A percentile compares a stretch with the other conserved stretches of the same genome.
These are phyloP conservation scores for Mucor lusitanicus DNA, from an alignment of 371 early-diverging fungal species.

Conservation along the genomic window DNA sequence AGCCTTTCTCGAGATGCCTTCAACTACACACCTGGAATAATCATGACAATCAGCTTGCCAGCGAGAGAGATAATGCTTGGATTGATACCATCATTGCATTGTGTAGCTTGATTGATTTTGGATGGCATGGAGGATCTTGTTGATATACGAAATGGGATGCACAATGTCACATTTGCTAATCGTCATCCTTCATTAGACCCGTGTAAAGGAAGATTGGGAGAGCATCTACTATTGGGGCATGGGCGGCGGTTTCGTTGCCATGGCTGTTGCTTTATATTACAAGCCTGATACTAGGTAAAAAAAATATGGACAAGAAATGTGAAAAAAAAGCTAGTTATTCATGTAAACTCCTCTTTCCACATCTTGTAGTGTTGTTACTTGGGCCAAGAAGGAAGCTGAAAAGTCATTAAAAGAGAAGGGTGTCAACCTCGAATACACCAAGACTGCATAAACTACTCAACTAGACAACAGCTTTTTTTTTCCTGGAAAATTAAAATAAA, in stretches of 20 bases:
- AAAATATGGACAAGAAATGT: background rate
- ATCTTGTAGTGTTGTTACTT: slow-evolving; percentile 40
- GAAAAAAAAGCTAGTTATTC: too few relatives aligned
- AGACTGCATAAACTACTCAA: slow-evolving; percentile 18
- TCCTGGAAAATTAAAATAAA: background rate
- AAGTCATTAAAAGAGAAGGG: slow-evolving; percentile 57
- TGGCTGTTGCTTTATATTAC: slow-evolving; percentile 58
- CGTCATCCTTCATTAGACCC: slow-evolving; percentile 40
- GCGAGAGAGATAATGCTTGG: too few relatives aligned
- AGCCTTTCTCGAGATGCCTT: background rate
- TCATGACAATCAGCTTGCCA: background rate
- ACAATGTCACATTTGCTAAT: background rate
- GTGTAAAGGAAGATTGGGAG: slow-evolving; percentile 76
- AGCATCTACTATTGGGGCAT: slow-evolving; percentile 60
- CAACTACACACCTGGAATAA: background rate
- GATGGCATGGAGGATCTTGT: background rate
- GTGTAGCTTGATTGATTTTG: background rate
- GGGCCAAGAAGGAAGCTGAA: slow-evolving; percentile 57
- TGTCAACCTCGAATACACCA: slow-evolving; percentile 27
- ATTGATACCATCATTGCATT: background rate
- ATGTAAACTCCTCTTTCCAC: too few relatives aligned
- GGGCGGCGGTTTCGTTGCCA: slow-evolving; percentile 57
- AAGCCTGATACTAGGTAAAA: slow-evolving; percentile 71
- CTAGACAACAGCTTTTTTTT: background rate
- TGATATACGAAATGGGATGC: background rate